These are phyloP conservation scores for Mortierella sp. DNA, from an alignment of 371 early-diverging fungal species.

Conservation along the genomic window DNA sequence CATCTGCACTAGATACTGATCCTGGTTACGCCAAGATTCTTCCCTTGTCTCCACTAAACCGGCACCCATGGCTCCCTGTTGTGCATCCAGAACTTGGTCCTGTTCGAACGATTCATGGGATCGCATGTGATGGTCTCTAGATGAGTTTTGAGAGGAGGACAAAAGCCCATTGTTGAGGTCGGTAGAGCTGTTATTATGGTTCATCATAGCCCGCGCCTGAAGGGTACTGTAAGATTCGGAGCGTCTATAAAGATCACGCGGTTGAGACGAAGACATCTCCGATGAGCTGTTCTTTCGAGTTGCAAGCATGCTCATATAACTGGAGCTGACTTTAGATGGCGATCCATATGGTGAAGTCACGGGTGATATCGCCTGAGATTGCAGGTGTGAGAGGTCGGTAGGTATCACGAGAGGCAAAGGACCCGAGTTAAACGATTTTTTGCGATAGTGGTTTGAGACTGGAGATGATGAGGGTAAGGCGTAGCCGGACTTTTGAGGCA, in stretches of 20 bases:
- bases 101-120: slow-evolving; percentile 9
- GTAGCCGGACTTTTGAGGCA: slow-evolving; percentile 12
- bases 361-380: slow-evolving; percentile 24
- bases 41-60: neutral
- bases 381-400: slow-evolving; percentile 21
- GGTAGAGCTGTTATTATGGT: slow-evolving; percentile 20
- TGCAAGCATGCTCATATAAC: slow-evolving; percentile 31
- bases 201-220: slow-evolving; percentile 37
- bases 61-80: neutral
- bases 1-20: slow-evolving; percentile 17
- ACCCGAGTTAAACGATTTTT: slow-evolving; percentile 45
- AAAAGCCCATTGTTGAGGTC: slow-evolving; percentile 15
- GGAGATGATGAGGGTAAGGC: slow-evolving; percentile 21
- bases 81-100: slow-evolving; percentile 13
- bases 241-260: slow-evolving; percentile 37
- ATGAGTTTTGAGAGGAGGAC: slow-evolving; percentile 4
- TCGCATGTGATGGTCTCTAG: slow-evolving; percentile 33
- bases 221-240: slow-evolving; percentile 49
- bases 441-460: slow-evolving; percentile 25
- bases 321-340: slow-evolving; percentile 31
- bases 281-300: slow-evolving; percentile 32
- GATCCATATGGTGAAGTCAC: slow-evolving; percentile 43
- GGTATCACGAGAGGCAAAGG: slow-evolving; percentile 27
- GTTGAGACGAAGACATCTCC: slow-evolving; percentile 18
- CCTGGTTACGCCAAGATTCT: slow-evolving; percentile 31